These are phyloP conservation scores for Malus hybrid DNA, from an alignment of 331 rosid genomes.

Conservation along the genomic window DNA sequence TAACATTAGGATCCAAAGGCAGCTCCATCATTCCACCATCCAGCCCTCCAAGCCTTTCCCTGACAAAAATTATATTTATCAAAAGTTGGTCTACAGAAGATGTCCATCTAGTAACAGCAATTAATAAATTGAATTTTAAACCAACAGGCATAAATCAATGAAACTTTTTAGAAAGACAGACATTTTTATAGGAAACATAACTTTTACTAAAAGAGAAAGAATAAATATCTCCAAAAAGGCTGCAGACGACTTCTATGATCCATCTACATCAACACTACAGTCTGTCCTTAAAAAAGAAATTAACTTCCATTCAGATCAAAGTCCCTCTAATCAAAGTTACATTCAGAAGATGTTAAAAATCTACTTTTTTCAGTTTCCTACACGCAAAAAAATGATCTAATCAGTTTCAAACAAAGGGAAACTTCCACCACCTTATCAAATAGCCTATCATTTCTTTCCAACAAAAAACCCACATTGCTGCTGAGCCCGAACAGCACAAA, in stretches of 20 bases:
- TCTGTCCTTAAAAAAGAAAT: neutral
- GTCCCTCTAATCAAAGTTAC: neutral
- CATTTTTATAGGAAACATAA: neutral
- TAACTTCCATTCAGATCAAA: neutral
- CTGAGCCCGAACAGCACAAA: neutral
- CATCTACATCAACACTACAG: neutral
- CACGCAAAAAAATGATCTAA: neutral
- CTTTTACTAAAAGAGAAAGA: neutral
- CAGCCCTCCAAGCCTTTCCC: slow-evolving; percentile 30
- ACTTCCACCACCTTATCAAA: neutral
- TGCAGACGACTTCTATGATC: neutral
- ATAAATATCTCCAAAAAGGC: neutral
- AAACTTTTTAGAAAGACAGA: neutral
- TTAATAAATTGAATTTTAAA: neutral
- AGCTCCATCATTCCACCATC: slow-evolving; percentile 59
- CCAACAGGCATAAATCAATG: neutral
- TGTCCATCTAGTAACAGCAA: neutral
- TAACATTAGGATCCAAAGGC: slow-evolving; percentile 60
- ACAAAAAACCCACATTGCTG: neutral
- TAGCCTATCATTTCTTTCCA: neutral
- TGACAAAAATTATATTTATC: slow-evolving; percentile 20
- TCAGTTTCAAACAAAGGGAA: neutral
- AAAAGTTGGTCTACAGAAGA: neutral
- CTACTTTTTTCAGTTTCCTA: neutral
- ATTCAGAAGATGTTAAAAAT: neutral